phyloP scores from a whole-genome alignment of 768 basidiomycete genomes.

The Mycena leptocephala region DNA sequence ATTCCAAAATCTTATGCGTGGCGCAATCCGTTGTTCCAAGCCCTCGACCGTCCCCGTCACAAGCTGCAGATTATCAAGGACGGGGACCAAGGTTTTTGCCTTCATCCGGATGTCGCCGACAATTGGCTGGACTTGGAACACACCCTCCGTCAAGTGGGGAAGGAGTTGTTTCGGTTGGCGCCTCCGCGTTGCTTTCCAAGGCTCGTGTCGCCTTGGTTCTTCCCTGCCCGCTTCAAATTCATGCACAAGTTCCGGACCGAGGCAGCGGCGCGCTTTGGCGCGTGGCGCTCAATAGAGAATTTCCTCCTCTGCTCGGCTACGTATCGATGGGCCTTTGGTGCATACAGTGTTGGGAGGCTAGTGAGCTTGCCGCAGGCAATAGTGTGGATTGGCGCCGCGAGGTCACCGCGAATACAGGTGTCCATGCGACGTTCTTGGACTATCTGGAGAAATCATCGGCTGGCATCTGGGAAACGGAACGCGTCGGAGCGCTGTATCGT shows the following conservation, averaged over 20 bases:
- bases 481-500: not conserved
- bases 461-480: not conserved
- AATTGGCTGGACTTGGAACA: not conserved
- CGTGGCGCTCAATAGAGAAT: not conserved
- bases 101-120: not conserved
- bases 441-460: not conserved
- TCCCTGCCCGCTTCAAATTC: not conserved
- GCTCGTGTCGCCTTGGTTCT: not conserved
- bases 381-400: not conserved
- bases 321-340: not conserved
- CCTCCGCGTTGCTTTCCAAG: not conserved
- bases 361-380: not conserved
- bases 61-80: not conserved
- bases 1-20: not conserved
- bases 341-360: not conserved
- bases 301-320: constrained; percentile 2
- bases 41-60: not conserved
- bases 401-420: not conserved
- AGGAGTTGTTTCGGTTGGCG: not conserved
- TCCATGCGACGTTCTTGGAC: not conserved
- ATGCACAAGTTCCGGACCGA: not conserved
- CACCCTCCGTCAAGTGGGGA: not conserved
- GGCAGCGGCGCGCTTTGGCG: not conserved
- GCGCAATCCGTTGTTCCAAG: not conserved
- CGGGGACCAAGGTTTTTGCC: not conserved